A percentile compares a stretch with the other conserved stretches of the same genome.
phyloP scores from a whole-genome alignment of 257 asterid species.

The Nicotiana tabacum region DNA sequence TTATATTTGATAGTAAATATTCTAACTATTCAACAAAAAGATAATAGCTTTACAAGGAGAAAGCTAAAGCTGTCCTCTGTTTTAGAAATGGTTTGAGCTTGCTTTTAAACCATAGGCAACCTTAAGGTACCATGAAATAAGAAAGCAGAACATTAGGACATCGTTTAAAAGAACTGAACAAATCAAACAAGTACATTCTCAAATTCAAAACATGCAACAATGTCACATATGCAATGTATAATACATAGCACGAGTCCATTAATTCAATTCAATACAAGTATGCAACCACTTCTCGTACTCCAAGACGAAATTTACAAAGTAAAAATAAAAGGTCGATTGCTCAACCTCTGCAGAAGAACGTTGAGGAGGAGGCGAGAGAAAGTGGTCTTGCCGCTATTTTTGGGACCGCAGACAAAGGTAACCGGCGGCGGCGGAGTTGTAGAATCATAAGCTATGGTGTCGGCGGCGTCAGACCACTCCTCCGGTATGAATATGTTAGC shows the following conservation, averaged over 20 bases:
- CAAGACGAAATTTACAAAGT: neutral
- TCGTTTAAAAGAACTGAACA: neutral
- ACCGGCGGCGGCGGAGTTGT: conserved; percentile 34
- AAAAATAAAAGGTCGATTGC: neutral
- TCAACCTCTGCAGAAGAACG: conserved; percentile 63
- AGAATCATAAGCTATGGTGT: conserved; percentile 39
- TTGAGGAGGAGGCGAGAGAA: conserved; percentile 85
- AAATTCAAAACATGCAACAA: neutral
- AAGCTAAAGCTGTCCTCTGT: neutral
- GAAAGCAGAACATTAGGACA: neutral
- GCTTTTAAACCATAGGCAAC: neutral
- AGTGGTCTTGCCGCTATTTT: conserved; percentile 81
- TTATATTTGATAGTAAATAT: neutral
- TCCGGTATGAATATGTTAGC: conserved; percentile 47
- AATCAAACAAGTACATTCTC: neutral
- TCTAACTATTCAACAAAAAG: neutral
- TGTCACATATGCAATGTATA: neutral
- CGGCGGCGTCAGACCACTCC: conserved; percentile 72
- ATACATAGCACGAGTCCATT: neutral
- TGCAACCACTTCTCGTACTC: no score
- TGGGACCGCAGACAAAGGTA: conserved; percentile 76
- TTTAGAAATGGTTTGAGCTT: neutral
- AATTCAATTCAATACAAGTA: neutral
- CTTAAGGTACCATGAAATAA: neutral
- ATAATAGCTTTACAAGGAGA: no score